Evolutionary conservation across 2,329 filamentous ascomycete species (phyloP), one percentile per base, ranked within the genome.

Genomic region (Onygenales sp.): DNA sequence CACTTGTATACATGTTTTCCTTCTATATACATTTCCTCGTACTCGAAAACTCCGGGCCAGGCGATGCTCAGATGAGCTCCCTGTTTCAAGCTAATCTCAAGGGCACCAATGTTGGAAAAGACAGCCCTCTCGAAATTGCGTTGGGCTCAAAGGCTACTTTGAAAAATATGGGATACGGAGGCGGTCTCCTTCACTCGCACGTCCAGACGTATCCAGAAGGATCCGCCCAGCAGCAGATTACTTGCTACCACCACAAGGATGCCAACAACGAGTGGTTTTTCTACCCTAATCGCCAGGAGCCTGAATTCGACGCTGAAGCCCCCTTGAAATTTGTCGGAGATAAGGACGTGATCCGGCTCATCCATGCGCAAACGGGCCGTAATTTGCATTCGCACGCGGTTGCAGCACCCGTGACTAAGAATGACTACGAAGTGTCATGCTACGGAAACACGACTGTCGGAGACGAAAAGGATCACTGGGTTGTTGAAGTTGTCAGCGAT

Each of bases 201-300:
- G 82, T 96, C 57, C 92, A 97, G 73, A 96, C 90, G 7, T 97
- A 89, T 69, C 92, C 92, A 0, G 91, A 96, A 67, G 93, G 92
- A 35, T 97, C 93, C 39, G 76, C 75, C 51, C 93, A 98, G 73
- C 94, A 98, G 72, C 93, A 98, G 70, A 85, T 98, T 57, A 98
- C 93, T 58, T 98, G 94, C 78, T 98, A 98, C 74, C 93, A 98
- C 74, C 93, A 98, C 79, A 98, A 98, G 71, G 93, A 98, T 77
- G 81, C 92, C 69, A 98, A 98, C 81, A 98, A 98, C 70, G 93
- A 98, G 70, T 98, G 93, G 93, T 95, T 94, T 75, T 91, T 98
- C 73, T 96, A 96, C 70, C 93, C 93, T 31, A 95, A 92, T 75
- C 88, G 94, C 58, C 73, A 78, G 52, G 82, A 95, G 55, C 73